Conservation (phyloP, 192 early-diverging fungal genomes). For the Podila minutissima region DNA sequence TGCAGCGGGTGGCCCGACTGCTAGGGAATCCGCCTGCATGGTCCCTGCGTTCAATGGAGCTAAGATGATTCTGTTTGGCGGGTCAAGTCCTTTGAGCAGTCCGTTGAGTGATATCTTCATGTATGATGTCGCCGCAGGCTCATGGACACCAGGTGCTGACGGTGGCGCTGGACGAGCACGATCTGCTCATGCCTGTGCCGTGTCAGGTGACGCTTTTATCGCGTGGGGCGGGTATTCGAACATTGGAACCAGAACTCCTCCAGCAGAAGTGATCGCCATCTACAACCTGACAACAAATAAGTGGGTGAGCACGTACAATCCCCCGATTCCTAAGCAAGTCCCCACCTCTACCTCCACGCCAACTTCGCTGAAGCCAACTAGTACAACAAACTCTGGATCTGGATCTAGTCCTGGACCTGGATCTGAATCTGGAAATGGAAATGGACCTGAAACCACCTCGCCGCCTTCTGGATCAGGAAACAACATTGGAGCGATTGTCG, state of each 20-base stretch:
- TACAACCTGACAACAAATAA: neutral
- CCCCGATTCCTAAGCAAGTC: no score
- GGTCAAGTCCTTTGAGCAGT: neutral
- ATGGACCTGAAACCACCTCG: no score
- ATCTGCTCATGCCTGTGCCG: neutral
- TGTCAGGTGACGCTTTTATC: slow-evolving; percentile 1
- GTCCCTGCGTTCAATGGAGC: slow-evolving; percentile 2
- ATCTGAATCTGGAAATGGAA: no score
- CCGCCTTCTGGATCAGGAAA: no score
- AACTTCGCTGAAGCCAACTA: no score
- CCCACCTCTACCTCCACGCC: no score
- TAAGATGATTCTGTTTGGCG: slow-evolving; percentile 9
- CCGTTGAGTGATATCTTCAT: slow-evolving; percentile 6
- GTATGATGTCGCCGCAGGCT: neutral
- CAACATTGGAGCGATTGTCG: no score
- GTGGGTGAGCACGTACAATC: neutral
- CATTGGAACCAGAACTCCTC: no score
- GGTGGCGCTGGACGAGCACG: neutral
- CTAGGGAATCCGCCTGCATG: neutral
- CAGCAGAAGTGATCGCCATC: neutral
- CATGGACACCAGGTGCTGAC: neutral
- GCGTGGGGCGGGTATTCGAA: slow-evolving; percentile 7
- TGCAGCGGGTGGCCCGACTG: neutral
- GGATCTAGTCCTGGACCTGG: no score
- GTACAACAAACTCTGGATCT: no score